These are phyloP conservation scores for Fusarium nematophilum DNA, from an alignment of 2,329 filamentous ascomycete genomes.

Conservation along the genomic window DNA sequence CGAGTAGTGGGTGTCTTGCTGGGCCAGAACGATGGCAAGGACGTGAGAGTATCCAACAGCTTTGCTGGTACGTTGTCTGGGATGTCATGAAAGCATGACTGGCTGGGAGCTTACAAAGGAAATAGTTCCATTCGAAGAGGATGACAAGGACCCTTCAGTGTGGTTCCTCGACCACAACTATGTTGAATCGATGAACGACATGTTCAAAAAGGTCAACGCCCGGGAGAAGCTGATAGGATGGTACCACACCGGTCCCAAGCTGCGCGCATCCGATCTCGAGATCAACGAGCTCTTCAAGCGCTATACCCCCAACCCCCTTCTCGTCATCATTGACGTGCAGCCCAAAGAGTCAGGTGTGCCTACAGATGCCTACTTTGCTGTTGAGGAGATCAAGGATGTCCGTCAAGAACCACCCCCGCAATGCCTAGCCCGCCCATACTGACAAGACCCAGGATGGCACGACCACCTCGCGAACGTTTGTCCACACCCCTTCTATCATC, in stretches of 20 bases:
- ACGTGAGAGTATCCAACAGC: slow-evolving; percentile 97
- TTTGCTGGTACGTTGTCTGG: slow-evolving; percentile 79
- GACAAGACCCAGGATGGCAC: slow-evolving; percentile 82
- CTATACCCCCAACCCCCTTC: slow-evolving; percentile 94
- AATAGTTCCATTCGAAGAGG: slow-evolving; percentile 96
- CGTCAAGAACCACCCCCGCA: slow-evolving; percentile 47
- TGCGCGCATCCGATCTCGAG: slow-evolving; percentile 95
- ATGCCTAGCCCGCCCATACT: slow-evolving; percentile 2
- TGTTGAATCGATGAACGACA: slow-evolving; percentile 99
- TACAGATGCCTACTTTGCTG: slow-evolving; percentile 98
- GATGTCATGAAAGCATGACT: slow-evolving; percentile 9
- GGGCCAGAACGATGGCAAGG: slow-evolving; percentile 95
- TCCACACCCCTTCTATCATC: slow-evolving; percentile 97
- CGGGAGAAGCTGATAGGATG: slow-evolving; percentile 98
- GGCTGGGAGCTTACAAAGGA: slow-evolving; percentile 26
- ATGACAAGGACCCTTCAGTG: slow-evolving; percentile 97
- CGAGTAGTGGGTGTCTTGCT: slow-evolving; percentile 95
- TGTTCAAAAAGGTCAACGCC: slow-evolving; percentile 99
- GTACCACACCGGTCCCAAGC: slow-evolving; percentile 98
- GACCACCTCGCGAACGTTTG: slow-evolving; percentile 95
- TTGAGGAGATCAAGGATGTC: slow-evolving; percentile 99
- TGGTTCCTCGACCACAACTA: slow-evolving; percentile 99
- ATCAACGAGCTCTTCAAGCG: slow-evolving; percentile 99
- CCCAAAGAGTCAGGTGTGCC: slow-evolving; percentile 98
- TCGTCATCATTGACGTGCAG: slow-evolving; percentile 98